Conservation (phyloP, 441 rosid genomes). For the Jatropha multifida region DNA sequence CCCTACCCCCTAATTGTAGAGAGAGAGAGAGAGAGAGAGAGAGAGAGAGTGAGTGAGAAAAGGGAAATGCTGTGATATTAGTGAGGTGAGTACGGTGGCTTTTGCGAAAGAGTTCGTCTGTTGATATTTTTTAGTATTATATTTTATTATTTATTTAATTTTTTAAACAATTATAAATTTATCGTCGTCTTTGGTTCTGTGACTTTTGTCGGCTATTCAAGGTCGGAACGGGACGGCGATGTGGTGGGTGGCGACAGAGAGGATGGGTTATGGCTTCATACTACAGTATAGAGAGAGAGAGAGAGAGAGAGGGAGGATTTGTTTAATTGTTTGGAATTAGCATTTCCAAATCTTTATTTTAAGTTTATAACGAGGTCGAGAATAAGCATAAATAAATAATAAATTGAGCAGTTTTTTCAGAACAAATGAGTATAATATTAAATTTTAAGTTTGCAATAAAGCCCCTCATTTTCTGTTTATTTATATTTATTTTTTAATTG, state of each 20-base stretch:
- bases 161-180: not conserved
- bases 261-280: not conserved
- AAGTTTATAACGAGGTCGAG: no score
- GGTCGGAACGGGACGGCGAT: slow-evolving; percentile 36
- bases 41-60: not conserved
- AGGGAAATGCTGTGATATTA: slow-evolving; percentile 5
- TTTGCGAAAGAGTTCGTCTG: slow-evolving; percentile 23
- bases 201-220: slow-evolving; percentile 44
- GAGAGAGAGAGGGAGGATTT: no score
- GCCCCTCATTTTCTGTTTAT: no score
- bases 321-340: not conserved
- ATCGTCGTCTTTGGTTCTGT: slow-evolving; percentile 30
- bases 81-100: slow-evolving; percentile 25
- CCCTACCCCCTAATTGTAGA: slow-evolving; percentile 24
- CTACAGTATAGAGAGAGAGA: not conserved
- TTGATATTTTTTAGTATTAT: slow-evolving; percentile 15
- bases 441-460: no score
- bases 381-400: no score
- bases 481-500: no score
- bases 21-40: not conserved
- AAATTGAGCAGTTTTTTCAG: no score
- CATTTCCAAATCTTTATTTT: not conserved
- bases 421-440: no score
- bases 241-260: not conserved
- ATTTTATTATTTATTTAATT: not conserved